Base-by-base conservation (phyloP, 1,284 basidiomycete species). In the Leccinum pseudoinsigne region DNA sequence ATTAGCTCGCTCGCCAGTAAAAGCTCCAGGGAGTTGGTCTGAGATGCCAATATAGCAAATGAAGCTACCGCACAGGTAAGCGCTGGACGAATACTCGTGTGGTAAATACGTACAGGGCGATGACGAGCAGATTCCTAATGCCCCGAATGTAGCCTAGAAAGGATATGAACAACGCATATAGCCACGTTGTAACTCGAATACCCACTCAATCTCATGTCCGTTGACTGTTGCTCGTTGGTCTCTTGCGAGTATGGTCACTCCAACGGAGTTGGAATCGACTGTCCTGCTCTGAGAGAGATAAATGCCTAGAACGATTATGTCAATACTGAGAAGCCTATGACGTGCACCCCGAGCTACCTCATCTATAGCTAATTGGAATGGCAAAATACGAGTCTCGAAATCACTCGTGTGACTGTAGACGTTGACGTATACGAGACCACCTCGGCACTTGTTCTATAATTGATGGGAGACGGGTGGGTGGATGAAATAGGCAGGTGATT, bases 311-410 rank as follows among this genome's bases (percentile, higher is more conserved):
- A 51, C 4, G 50, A 55, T 18, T 12, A 18, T 10, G 62, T 69
- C 45, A 62, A 16, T 14, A 10, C 38, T 23, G 47, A 57, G 16
- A 28, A 6, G 2, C 6, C 5, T 1, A 58, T 40, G 23, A 40
- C 14, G 55, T 42, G 55, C 16, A 60, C 18, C 11, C n/a, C 6
- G 28, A 38, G 78, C 58, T 64, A 87, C 89, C 69, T 84, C 80
- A 68, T 93, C 92, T 38, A 94, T 78, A 5, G 90, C 89, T 82
- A 90, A 89, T 68, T 94, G 92, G 14, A 93, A 71, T 2, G 92
- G 92, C 18, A 93, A 72, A 34, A 90, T 79, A 59, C 88, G 79
- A 60, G 78, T 76, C 72, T 92, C 90, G 68, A 88, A 87, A 75
- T 92, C 90, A 65, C 89, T 87, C 2, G 74, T 81, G 69, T 91